Conservation (phyloP, 257 asterid genomes). For the Capsicum chinense region DNA sequence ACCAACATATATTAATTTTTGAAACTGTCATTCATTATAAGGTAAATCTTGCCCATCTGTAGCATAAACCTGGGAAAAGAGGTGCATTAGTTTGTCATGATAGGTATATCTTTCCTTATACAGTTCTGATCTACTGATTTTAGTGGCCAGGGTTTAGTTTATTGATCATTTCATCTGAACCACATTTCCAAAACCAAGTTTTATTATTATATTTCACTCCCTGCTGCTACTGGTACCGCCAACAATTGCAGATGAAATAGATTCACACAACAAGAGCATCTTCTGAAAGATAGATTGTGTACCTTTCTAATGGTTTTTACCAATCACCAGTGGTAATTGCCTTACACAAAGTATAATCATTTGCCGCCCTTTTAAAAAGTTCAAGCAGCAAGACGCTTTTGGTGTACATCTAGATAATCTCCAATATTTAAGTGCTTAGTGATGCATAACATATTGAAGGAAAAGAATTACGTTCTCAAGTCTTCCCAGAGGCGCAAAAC, state of each 20-base stretch:
- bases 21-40: too few relatives aligned
- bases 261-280: neutral
- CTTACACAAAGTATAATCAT: neutral
- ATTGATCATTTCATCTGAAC: too few relatives aligned
- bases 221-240: neutral
- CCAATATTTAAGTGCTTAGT: neutral
- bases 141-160: too few relatives aligned
- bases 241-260: neutral
- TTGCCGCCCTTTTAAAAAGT: neutral
- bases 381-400: neutral
- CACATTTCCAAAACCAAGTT: neutral
- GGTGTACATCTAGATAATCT: neutral
- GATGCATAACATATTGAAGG: neutral
- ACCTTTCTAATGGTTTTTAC: neutral
- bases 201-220: neutral
- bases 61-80: neutral
- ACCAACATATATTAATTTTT: too few relatives aligned
- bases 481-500: neutral
- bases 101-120: too few relatives aligned
- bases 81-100: too few relatives aligned
- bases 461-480: neutral
- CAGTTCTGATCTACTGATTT: neutral
- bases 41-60: neutral
- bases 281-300: neutral
- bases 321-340: neutral